phyloP scores from a whole-genome alignment of 208 protist species.

The Acanthamoeba royreba region DNA sequence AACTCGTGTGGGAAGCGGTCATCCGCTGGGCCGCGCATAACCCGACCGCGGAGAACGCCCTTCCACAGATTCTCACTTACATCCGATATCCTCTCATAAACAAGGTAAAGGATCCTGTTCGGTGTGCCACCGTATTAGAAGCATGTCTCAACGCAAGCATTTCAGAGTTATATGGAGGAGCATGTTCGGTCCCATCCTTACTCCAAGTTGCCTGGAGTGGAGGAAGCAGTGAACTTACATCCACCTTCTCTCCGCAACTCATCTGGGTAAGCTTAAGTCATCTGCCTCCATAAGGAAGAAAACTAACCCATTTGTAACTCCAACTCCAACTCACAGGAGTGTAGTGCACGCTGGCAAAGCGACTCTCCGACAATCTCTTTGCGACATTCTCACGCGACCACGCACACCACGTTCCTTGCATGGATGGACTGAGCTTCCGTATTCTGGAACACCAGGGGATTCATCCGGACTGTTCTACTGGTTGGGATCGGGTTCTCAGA shows the following conservation, averaged over 20 bases:
- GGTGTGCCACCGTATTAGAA: too few species aligned
- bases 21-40: not conserved
- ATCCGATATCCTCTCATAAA: not conserved
- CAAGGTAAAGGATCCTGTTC: too few species aligned
- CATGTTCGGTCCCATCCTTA: not conserved
- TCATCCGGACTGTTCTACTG: not conserved
- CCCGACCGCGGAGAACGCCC: not conserved
- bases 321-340: not conserved
- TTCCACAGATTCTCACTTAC: not conserved
- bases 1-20: slow-evolving; percentile 13
- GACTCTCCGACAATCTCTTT: not conserved
- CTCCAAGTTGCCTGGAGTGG: not conserved
- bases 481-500: not conserved
- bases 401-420: not conserved
- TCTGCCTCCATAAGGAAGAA: too few species aligned
- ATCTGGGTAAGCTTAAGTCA: not conserved
- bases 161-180: not conserved
- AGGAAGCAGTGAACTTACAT: not conserved
- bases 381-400: not conserved
- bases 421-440: slow-evolving; percentile 7
- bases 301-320: not conserved
- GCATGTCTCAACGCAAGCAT: too few species aligned
- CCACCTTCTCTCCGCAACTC: not conserved
- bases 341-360: not conserved
- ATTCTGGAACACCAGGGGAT: not conserved